Evolutionary conservation across 768 basidiomycete species (phyloP).

Genomic region (Amanita pallidorosea): DNA sequence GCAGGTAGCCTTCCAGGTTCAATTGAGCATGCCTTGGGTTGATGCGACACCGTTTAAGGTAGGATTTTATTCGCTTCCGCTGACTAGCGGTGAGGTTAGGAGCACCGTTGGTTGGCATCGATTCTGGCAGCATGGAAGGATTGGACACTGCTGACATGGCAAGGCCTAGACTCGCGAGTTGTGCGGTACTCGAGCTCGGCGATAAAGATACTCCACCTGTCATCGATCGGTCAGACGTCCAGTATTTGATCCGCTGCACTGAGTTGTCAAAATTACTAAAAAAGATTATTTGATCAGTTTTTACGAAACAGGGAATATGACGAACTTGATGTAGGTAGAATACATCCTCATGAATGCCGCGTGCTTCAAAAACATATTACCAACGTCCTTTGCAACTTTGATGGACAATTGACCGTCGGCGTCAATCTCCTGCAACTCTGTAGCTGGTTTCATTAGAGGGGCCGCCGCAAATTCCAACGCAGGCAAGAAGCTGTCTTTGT

Average conservation of each 20-base stretch:
- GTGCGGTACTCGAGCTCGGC: conserved; percentile 49
- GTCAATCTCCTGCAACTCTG: conserved; percentile 42
- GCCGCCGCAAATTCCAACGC: conserved; percentile 73
- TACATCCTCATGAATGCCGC: conserved; percentile 99
- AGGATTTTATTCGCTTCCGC: conserved; percentile 78
- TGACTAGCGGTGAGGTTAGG: conserved; percentile 67
- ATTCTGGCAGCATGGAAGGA: conserved; percentile 31
- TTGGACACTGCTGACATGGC: conserved; percentile 41
- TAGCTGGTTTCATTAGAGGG: conserved; percentile 44
- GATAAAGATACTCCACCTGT: conserved; percentile 38
- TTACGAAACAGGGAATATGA: neutral
- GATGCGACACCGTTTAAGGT: conserved; percentile 82
- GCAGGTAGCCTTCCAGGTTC: conserved; percentile 86
- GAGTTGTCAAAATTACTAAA: conserved; percentile 90
- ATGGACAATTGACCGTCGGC: conserved; percentile 65
- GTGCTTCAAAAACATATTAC: conserved; percentile 84
- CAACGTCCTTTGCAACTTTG: conserved; percentile 70
- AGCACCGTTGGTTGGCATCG: conserved; percentile 28
- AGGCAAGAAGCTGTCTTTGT: conserved; percentile 86
- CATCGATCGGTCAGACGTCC: conserved; percentile 53
- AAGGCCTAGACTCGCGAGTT: conserved; percentile 52
- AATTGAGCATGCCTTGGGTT: conserved; percentile 90
- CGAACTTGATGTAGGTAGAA: conserved; percentile 91
- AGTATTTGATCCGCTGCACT: conserved; percentile 76
- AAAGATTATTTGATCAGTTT: conserved; percentile 8